Base-by-base conservation (phyloP, 768 basidiomycete genomes). In the Dacryopinax spathularia region DNA sequence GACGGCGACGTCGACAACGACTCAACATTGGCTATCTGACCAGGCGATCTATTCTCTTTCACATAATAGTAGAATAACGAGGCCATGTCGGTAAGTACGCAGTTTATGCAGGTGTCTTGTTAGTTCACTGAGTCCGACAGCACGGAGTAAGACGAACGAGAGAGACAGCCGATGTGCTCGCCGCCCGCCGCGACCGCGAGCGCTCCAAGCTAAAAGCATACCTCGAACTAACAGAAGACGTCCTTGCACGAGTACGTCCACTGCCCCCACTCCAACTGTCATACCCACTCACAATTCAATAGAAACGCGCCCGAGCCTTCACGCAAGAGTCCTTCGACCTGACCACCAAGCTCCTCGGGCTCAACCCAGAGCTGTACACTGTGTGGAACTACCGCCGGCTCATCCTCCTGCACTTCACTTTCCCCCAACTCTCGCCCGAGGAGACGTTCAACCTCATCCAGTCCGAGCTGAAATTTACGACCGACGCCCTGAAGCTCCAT, bases 361-460 rank as follows among this genome's bases (percentile, higher is more conserved):
- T 88, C 39, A 98, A 97, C 71, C 93, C 95, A 1, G 96, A 99
- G 74, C 92, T 92, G 71, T 96, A 96, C 73, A 94, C 95, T 1
- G 77, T 89, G 35, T 98, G 96, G 96, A 95, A 96, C 74, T 94
- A 92, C 74, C 81, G 96, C 48, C 79, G 95, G 33, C 79, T 82
- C 62, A 92, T 96, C 65, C 74, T 95, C 20, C 71, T 85, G 37
- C 76, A 83, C 25, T 87, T 87, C 1, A 72, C 89, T 44, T 92
- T 95, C 67, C 80, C 81, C 10, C 70, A 73, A 13, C 82, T 82
- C 61, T 74, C 84, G 6, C 77, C 82, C 1, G 77, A 82, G 63
- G 79, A 84, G 44, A 77, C 84, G 34, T 85, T 91, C 61, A 72
- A 79, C 10, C 60, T 87, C 18, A 80, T 98, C 3, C 75, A 81